Evolutionary conservation across 345 rosid species (phyloP), one percentile per base, ranked within the genome.

Genomic region (Moricandia moricandioides): DNA sequence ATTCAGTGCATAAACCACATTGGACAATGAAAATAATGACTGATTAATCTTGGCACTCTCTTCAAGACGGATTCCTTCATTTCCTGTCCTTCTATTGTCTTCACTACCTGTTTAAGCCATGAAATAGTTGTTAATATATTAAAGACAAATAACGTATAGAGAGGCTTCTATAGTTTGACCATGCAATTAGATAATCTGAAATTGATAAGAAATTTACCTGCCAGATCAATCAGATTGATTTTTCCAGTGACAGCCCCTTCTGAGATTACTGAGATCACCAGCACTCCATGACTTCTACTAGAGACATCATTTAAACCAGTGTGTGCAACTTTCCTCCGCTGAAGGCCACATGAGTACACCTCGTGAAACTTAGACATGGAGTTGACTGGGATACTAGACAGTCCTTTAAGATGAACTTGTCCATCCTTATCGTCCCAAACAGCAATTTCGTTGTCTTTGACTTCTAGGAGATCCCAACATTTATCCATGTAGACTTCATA

Each of bases 1-100:
- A 71, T 88, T 92, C 82, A 92, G 77, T 11, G 99, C 98, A 82
- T 83, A 81, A 56, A 95, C 89, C 55, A 89, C 98, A 80, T 95
- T 95, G 29, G 98, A 92, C 67, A 92, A 74, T 51, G 97, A 91
- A 79, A 95, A 95, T 66, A 95, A 80, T 4, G 98, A 92, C 66
- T 88, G 90, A 52, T 90, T 92, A 65, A 95, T 95, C 83, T 95
- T 95, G 51, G 88, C 88, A 73, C 98, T 90, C 84, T 95, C 98
- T 78, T 76, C 88, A 0, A 92, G 80, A 71, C 99, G 93, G 65
- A 88, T 80, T 69, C 96, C 99, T 79, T 90, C 93, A 72, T 92
- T 95, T 72, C 87, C 83, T 37, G 89, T 90, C 83, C 86, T 89
- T 54, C 92, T 84, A 54, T 95, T 90, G 79, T 95, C 98, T 85